These are phyloP conservation scores for Hymenoscyphus fraxineus DNA, from an alignment of 2,329 filamentous ascomycete genomes.

Conservation along the genomic window DNA sequence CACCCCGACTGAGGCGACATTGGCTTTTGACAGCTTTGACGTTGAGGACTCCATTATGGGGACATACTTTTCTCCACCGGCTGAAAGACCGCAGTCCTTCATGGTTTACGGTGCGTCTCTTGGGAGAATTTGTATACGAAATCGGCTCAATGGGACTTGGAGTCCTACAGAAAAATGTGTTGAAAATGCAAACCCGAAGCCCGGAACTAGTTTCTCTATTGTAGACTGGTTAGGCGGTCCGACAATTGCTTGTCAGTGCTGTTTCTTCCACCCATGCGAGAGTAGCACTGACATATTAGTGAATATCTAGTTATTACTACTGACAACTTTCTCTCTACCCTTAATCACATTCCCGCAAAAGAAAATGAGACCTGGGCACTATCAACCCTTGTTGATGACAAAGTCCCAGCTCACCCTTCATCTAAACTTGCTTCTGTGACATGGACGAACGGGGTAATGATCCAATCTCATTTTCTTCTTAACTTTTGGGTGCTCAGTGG, in stretches of 20 bases:
- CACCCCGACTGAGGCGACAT: background rate
- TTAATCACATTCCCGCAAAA: conserved; percentile 13
- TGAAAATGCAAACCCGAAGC: background rate
- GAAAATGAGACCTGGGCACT: conserved; percentile 15
- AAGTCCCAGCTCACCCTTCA: conserved; percentile 4
- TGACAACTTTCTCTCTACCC: conserved; percentile 7
- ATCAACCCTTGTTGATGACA: conserved; percentile 10
- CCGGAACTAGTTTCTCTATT: background rate
- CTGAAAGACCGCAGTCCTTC: background rate
- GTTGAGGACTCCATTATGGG: background rate
- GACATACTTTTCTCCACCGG: conserved; percentile 1
- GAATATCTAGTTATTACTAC: conserved; percentile 5
- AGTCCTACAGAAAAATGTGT: background rate
- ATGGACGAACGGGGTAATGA: conserved; percentile 15
- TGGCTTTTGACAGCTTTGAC: background rate
- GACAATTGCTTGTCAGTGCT: conserved; percentile 11
- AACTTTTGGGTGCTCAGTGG: background rate
- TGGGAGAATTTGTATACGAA: conserved; percentile 8
- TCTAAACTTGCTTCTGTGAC: conserved; percentile 16
- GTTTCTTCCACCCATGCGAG: background rate
- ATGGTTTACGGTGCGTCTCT: conserved; percentile 3
- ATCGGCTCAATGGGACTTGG: conserved; percentile 2
- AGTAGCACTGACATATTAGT: background rate
- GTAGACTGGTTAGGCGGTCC: conserved; percentile 13
- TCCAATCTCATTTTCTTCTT: background rate